Base-by-base conservation (phyloP, 495 filamentous ascomycete genomes). In the Penicillium riverlandense region DNA sequence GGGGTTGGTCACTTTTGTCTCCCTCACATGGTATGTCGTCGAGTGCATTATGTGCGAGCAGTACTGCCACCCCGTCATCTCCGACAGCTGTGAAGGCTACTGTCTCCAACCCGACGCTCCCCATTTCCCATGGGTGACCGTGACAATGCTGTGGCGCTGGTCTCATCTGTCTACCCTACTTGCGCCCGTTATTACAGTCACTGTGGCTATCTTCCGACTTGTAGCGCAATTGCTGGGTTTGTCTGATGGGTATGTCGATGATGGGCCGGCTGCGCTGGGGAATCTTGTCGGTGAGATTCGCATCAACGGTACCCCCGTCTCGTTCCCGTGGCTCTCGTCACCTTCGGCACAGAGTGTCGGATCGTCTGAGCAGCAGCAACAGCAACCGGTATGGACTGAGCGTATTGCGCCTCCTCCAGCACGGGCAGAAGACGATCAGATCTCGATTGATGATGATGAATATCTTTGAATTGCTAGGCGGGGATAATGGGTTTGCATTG, bases 1-100 rank as follows among this genome's bases (percentile, higher is more conserved):
- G 1, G 82, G 82, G 11, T 61, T 79, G 45, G 38, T 73, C 4
- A 47, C 68, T 8, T 47, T 80, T 10, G 37, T 79, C 5, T 52
- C 73, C 7, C 56, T 70, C 4, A 42, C 63, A 15, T 85, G 82
- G 78, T 81, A 75, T 41, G 48, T 76, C 29, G 63, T 71, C 11
- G 85, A 90, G 53, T 73, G 72, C 0, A 61, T 67, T 9, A 79
- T 83, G 71, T 82, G 78, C 54, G 70, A 67, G 35, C 55, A 65
- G n/a, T 88, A 77, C 59, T 82, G 78, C 61, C 78, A 80, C 40
- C 74, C 80, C 0, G 48, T 63, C 32, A 44, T 76, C 50, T 63
- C 80, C 6, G 56, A 67, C 13, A 59, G 53, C 11, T 75, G 70
- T 37, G 53, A 63, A 12, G 65, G 70, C 7, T 72, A 74, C 38